Evolutionary conservation across 306 rosid genomes (phyloP), one percentile per base, ranked within the genome.

Genomic region (Sechiopsis laciniata): DNA sequence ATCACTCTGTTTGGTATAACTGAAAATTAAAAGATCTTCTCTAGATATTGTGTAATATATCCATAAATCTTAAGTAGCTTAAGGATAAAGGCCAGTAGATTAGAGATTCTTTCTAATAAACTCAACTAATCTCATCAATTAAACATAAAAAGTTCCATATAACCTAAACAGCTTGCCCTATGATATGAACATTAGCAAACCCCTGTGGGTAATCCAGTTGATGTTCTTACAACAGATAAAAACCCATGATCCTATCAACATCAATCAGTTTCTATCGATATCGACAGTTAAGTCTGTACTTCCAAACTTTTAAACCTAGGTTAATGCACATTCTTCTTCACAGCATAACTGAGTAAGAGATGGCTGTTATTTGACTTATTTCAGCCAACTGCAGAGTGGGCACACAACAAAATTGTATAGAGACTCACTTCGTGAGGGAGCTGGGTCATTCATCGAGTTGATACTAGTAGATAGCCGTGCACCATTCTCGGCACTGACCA

Each of bases 371-470:
- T 29, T 29, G 3, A 29, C 32, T 29, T 29, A 29, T 29, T 29
- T 29, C 9, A 14, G 19, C 57, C 42, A 68, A 68, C 32, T 6
- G 56, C 12, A 21, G 40, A 68, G 57, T 29, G 32, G 32, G 32
- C 32, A 29, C 32, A 29, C 2, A 45, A 55, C 29, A 20, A 74
- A 19, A 48, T 59, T 62, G 40, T 26, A 71, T 2, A 40, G 32
- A 29, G 24, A 74, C 87, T 82, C 82, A 89, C 98, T 81, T 7
- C 32, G 32, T 29, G 85, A 48, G 46, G 89, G 78, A 70, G 86
- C 75, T 80, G 62, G 42, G 75, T 21, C 68, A 40, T 84, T 24
- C 17, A 85, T 72, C 53, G 84, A 55, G 67, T 78, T 75, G 32
- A 74, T 68, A 29, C 10, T 35, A 29, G 86, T 50, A 26, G 85